Percentiles rank a stretch among this genome's conserved stretches.
These are phyloP conservation scores for Scutellaria baicalensis DNA, from an alignment of 257 asterid genomes.

Conservation along the genomic window DNA sequence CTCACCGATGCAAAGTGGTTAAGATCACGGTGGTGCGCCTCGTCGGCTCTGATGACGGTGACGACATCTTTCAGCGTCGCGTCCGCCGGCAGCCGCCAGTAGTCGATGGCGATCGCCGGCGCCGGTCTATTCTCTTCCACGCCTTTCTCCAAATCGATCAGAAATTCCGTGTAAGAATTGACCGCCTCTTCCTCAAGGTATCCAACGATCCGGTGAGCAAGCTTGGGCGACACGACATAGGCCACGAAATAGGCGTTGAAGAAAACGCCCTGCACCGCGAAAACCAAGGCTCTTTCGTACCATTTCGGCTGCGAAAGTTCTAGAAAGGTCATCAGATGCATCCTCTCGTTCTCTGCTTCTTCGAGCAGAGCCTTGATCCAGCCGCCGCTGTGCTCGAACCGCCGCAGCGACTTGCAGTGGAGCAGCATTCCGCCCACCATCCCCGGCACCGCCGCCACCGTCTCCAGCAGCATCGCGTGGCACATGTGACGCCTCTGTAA, in stretches of 20 bases:
- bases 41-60: constrained; percentile 60
- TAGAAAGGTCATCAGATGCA: constrained; percentile 69
- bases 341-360: constrained; percentile 68
- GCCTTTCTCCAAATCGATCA: constrained; percentile 48
- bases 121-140: constrained; percentile 44
- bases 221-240: constrained; percentile 48
- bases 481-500: constrained; percentile 61
- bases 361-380: constrained; percentile 72
- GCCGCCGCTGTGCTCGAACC: constrained; percentile 69
- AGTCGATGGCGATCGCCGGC: constrained; percentile 65
- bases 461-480: constrained; percentile 71
- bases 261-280: constrained; percentile 54
- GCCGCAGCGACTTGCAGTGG: constrained; percentile 53
- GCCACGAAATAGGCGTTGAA: constrained; percentile 53
- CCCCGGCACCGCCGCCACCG: constrained; percentile 78
- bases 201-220: constrained; percentile 51
- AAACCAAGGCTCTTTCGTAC: constrained; percentile 52
- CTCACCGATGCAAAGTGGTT: constrained; percentile 65
- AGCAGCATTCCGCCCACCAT: constrained; percentile 74
- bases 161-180: constrained; percentile 60
- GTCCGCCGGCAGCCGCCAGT: constrained; percentile 45
- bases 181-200: constrained; percentile 69
- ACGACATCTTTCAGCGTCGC: constrained; percentile 56
- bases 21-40: constrained; percentile 73
- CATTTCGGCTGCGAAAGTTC: constrained; percentile 51